Evolutionary conservation across 805 yeast genomes (phyloP).

Genomic region (Blastobotrys attinorum): DNA sequence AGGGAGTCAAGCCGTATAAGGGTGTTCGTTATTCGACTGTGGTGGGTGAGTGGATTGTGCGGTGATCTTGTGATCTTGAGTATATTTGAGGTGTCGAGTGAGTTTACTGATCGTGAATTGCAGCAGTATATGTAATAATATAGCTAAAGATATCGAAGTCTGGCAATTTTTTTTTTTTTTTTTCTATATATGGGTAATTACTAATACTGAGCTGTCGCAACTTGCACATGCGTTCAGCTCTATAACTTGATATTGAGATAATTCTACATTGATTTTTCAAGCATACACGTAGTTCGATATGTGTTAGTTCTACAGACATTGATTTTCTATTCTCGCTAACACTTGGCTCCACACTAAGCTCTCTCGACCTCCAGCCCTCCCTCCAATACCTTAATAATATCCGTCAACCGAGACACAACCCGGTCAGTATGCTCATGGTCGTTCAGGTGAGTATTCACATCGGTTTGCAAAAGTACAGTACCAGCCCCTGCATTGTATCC

Average conservation of each 20-base stretch:
- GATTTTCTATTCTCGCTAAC: too few species aligned
- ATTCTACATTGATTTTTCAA: too few species aligned
- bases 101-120: too few species aligned
- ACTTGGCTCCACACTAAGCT: too few species aligned
- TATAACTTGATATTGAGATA: too few species aligned
- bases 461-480: constrained; percentile 46
- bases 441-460: constrained; percentile 40
- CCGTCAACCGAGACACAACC: constrained; percentile 30
- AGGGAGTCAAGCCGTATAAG: constrained; percentile 68
- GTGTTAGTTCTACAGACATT: constrained; percentile 27
- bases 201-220: too few species aligned
- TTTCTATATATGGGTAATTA: too few species aligned
- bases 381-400: constrained; percentile 32
- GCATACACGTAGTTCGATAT: too few species aligned
- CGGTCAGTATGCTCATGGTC: constrained; percentile 31
- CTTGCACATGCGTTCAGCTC: too few species aligned
- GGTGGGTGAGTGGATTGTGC: constrained; percentile 50
- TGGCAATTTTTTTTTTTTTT: constrained; percentile 51
- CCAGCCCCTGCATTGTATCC: constrained; percentile 58
- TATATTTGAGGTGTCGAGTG: too few species aligned
- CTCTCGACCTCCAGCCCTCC: constrained; percentile 29
- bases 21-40: constrained; percentile 79
- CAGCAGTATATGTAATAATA: too few species aligned
- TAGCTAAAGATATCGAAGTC: constrained; percentile 75
- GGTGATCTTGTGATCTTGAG: too few species aligned